Conservation (phyloP, 768 basidiomycete genomes). For the Podaxis sp. region DNA sequence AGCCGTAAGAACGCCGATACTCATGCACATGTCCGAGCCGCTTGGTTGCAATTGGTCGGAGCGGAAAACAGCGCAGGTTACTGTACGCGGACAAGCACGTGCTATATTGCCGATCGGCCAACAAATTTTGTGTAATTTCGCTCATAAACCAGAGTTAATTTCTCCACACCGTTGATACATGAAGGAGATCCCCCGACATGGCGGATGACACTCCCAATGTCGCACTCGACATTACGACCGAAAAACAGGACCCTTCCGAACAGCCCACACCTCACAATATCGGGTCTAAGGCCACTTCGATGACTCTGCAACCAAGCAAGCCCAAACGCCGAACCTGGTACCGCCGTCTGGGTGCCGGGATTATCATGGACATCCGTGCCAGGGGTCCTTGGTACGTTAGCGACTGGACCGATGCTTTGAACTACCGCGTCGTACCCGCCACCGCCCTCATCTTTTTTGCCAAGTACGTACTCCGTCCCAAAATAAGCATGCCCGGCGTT, state of each 20-base stretch:
- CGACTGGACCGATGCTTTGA: conserved; percentile 93
- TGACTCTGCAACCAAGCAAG: not conserved
- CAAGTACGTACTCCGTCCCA: conserved; percentile 50
- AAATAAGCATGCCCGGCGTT: not conserved
- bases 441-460: conserved; percentile 85
- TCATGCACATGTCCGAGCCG: no score
- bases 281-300: conserved; percentile 2
- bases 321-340: conserved; percentile 25
- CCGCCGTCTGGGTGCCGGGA: conserved; percentile 53
- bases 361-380: conserved; percentile 65
- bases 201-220: not conserved
- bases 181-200: not conserved
- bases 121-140: conserved; percentile 1
- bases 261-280: not conserved
- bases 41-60: not conserved
- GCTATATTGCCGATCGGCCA: not conserved
- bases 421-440: conserved; percentile 86
- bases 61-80: not conserved
- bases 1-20: no score
- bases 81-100: not conserved
- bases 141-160: not conserved
- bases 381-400: conserved; percentile 78
- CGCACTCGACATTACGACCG: not conserved
- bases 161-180: not conserved
- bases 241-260: not conserved